A percentile compares a stretch with the other conserved stretches of the same genome.
Conservation (phyloP, 2,329 filamentous ascomycete species). For the Nannizziopsis barbatae region DNA sequence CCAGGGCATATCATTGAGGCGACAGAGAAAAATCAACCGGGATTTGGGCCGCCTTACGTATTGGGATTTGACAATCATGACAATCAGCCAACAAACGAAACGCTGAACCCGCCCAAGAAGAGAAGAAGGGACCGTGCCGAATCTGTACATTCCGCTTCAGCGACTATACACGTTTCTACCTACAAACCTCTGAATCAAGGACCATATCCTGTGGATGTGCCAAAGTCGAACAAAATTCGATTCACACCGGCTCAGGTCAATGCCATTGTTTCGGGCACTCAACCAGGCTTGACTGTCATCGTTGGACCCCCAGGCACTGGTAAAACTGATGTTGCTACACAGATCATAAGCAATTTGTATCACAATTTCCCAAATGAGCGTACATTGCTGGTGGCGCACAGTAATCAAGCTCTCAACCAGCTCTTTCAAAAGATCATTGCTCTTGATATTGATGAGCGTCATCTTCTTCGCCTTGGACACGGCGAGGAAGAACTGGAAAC, state of each 20-base stretch:
- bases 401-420: slow-evolving; percentile 95
- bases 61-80: slow-evolving; percentile 54
- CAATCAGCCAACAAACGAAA: slow-evolving; percentile 40
- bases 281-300: slow-evolving; percentile 85
- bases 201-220: slow-evolving; percentile 75
- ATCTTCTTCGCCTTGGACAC: slow-evolving; percentile 82
- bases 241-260: slow-evolving; percentile 89
- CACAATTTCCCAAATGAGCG: slow-evolving; percentile 92
- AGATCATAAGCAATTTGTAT: slow-evolving; percentile 98
- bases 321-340: slow-evolving; percentile 97
- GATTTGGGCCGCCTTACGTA: slow-evolving; percentile 79
- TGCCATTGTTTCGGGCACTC: slow-evolving; percentile 84
- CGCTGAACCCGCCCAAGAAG: slow-evolving; percentile 65
- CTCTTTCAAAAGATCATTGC: slow-evolving; percentile 97
- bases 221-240: slow-evolving; percentile 68
- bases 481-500: slow-evolving; percentile 89
- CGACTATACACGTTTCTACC: slow-evolving; percentile 70
- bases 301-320: slow-evolving; percentile 93
- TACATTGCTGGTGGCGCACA: slow-evolving; percentile 86
- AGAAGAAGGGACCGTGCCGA: slow-evolving; percentile 67
- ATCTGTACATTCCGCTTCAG: slow-evolving; percentile 49
- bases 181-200: slow-evolving; percentile 83
- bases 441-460: slow-evolving; percentile 87
- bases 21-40: slow-evolving; percentile 56
- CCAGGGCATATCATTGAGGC: slow-evolving; percentile 81